phyloP scores from a whole-genome alignment of 2,329 filamentous ascomycete species.

The Talaromyces rugulosus region DNA sequence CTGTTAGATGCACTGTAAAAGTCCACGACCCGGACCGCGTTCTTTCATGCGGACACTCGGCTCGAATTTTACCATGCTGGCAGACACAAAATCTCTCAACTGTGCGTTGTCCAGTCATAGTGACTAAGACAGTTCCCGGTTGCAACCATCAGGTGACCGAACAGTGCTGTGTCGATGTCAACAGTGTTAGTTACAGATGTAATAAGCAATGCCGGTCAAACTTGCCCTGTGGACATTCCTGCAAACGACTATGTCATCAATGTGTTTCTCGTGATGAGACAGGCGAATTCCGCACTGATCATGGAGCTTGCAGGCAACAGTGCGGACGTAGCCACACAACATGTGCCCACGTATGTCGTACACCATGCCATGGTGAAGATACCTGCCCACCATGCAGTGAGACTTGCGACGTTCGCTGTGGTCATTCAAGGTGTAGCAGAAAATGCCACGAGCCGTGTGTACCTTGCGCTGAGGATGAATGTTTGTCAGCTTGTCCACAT shows the following conservation, averaged over 20 bases:
- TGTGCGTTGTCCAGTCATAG: constrained; percentile 47
- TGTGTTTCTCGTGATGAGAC: constrained; percentile 43
- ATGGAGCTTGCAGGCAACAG: constrained; percentile 37
- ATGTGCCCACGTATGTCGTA: constrained; percentile 54
- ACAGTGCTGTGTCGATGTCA: constrained; percentile 40
- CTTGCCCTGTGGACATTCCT: constrained; percentile 58
- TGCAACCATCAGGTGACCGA: constrained; percentile 54
- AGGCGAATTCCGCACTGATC: constrained; percentile 33
- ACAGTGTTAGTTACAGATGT: constrained; percentile 49
- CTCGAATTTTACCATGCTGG: constrained; percentile 29
- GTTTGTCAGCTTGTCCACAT: constrained; percentile 55
- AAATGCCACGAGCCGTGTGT: constrained; percentile 57
- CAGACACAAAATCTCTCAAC: constrained; percentile 39
- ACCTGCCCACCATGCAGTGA: constrained; percentile 25
- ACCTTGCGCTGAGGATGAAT: constrained; percentile 55
- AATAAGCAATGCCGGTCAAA: constrained; percentile 40
- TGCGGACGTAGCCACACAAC: constrained; percentile 52
- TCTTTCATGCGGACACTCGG: constrained; percentile 29
- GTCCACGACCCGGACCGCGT: constrained; percentile 23
- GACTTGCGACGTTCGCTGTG: constrained; percentile 54
- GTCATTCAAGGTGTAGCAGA: constrained; percentile 53
- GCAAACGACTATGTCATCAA: constrained; percentile 44
- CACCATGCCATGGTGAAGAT: constrained; percentile 48
- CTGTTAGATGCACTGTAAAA: constrained; percentile 26
- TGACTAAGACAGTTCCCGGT: constrained; percentile 48